These are phyloP conservation scores for Uromyces viciae-fabae DNA, from an alignment of 1,284 basidiomycete genomes.

Conservation along the genomic window DNA sequence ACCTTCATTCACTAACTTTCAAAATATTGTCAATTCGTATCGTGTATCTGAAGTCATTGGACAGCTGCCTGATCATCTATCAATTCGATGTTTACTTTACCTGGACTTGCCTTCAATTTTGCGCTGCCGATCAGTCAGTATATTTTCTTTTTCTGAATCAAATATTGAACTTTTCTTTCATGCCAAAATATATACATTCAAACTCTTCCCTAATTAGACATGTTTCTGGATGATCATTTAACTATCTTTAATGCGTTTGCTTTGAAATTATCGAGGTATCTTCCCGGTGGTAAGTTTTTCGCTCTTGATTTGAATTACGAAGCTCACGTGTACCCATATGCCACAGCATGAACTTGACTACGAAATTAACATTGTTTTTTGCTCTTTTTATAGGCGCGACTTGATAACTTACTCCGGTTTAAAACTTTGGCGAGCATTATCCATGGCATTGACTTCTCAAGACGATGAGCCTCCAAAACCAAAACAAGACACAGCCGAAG, in stretches of 20 bases:
- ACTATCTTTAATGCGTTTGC: too few species aligned
- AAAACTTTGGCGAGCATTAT: conserved; percentile 19
- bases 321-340: too few species aligned
- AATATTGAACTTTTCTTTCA: not conserved
- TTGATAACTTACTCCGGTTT: conserved; percentile 13
- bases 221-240: too few species aligned
- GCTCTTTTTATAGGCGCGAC: conserved; percentile 8
- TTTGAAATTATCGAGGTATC: too few species aligned
- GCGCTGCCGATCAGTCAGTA: conserved; percentile 20
- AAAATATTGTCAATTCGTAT: not conserved
- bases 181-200: too few species aligned
- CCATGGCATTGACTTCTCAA: conserved; percentile 21
- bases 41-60: conserved; percentile 1
- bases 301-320: too few species aligned
- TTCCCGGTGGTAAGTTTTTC: too few species aligned
- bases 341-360: too few species aligned
- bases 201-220: too few species aligned
- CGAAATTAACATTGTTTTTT: not conserved
- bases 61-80: conserved; percentile 18
- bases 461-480: conserved; percentile 39
- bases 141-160: not conserved
- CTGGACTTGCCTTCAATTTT: conserved; percentile 31
- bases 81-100: conserved; percentile 26
- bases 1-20: not conserved
- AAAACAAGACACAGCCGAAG: not conserved